phyloP scores from a whole-genome alignment of 2,329 filamentous ascomycete genomes.

The Neoscytalidium dimidiatum region DNA sequence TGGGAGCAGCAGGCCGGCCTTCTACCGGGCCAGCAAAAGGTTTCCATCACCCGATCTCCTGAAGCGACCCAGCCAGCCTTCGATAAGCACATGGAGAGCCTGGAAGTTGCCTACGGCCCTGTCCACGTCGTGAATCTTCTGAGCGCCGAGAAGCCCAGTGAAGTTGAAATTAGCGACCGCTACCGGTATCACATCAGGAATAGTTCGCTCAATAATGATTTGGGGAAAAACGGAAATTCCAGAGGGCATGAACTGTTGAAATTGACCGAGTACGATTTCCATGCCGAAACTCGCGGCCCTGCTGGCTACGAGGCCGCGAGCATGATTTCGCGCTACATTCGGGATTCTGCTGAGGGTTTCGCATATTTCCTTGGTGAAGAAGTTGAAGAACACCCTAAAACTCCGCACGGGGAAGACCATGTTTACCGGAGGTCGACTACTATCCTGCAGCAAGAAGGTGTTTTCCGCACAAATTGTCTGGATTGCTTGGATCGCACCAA shows the following conservation, averaged over 20 bases:
- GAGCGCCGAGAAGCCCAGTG: conserved; percentile 84
- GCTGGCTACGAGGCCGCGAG: conserved; percentile 89
- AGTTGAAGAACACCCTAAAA: conserved; percentile 52
- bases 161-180: conserved; percentile 77
- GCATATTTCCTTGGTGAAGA: conserved; percentile 89
- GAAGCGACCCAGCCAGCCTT: conserved; percentile 95
- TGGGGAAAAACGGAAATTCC: conserved; percentile 52
- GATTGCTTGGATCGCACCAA: conserved; percentile 97
- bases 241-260: conserved; percentile 73
- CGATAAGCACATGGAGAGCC: conserved; percentile 88
- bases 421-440: conserved; percentile 56
- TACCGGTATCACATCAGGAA: conserved; percentile 77
- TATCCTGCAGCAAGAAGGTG: conserved; percentile 88
- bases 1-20: conserved; percentile 94
- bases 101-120: conserved; percentile 84
- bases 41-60: conserved; percentile 81
- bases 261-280: conserved; percentile 92
- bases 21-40: conserved; percentile 91
- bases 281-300: conserved; percentile 86
- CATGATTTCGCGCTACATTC: conserved; percentile 77
- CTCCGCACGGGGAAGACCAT: conserved; percentile 44
- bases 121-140: conserved; percentile 92
- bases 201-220: conserved; percentile 67
- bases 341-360: conserved; percentile 79
- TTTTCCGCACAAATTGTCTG: conserved; percentile 93